Conservation (phyloP, 1,284 basidiomycete species). For the Moesziomyces antarcticus region DNA sequence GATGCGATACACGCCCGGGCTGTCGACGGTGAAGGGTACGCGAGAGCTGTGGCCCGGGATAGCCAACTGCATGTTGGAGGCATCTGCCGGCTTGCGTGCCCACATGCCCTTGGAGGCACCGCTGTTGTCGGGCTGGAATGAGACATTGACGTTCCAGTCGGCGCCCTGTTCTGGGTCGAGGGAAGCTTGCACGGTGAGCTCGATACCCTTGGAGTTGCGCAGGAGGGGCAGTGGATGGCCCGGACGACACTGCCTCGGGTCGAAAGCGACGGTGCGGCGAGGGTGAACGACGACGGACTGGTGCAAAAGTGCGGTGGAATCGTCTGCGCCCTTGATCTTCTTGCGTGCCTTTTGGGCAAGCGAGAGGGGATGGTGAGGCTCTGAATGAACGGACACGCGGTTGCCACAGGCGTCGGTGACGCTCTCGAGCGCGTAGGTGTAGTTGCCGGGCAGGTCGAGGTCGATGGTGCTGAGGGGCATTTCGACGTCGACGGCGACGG, state of each 20-base stretch:
- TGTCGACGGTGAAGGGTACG: conserved; percentile 39
- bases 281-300: conserved; percentile 79
- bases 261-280: conserved; percentile 81
- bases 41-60: conserved; percentile 23
- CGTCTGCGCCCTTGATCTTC: conserved; percentile 28
- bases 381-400: conserved; percentile 19
- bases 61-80: conserved; percentile 34
- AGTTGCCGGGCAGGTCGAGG: conserved; percentile 50
- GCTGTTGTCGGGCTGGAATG: conserved; percentile 45
- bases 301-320: conserved; percentile 8
- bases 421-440: conserved; percentile 51
- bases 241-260: conserved; percentile 74
- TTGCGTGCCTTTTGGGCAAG: conserved; percentile 41
- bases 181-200: conserved; percentile 28
- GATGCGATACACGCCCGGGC: conserved; percentile 86
- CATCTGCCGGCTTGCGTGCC: conserved; percentile 22
- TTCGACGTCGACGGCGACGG: conserved; percentile 39
- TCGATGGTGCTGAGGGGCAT: conserved; percentile 59
- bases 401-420: conserved; percentile 66
- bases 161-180: conserved; percentile 23
- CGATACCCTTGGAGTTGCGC: conserved; percentile 67
- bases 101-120: conserved; percentile 41
- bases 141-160: conserved; percentile 42
- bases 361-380: conserved; percentile 14
- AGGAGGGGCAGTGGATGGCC: conserved; percentile 80